Evolutionary conservation across 2,329 filamentous ascomycete genomes (phyloP).

Genomic region (Curvularia lunata): DNA sequence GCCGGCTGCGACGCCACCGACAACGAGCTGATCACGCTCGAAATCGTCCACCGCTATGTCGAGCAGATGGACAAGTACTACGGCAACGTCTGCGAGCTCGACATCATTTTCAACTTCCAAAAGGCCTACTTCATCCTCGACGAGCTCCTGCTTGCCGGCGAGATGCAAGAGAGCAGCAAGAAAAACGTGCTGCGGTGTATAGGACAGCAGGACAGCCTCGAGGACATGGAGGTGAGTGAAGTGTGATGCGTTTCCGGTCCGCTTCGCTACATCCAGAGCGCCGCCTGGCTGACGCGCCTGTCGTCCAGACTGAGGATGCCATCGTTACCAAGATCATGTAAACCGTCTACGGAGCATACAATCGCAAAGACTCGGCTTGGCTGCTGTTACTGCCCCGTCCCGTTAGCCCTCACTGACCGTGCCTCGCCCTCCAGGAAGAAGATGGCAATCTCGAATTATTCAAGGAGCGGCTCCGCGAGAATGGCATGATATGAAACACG

Average conservation of each 20-base stretch:
- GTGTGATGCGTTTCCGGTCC: slow-evolving; percentile 23
- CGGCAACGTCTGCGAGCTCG: slow-evolving; percentile 98
- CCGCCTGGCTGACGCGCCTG: slow-evolving; percentile 51
- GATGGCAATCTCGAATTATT: slow-evolving; percentile 41
- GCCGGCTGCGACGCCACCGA: slow-evolving; percentile 95
- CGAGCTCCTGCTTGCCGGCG: slow-evolving; percentile 90
- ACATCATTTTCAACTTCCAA: slow-evolving; percentile 99
- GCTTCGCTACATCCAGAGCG: slow-evolving; percentile 32
- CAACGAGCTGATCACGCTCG: slow-evolving; percentile 97
- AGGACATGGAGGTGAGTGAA: slow-evolving; percentile 96
- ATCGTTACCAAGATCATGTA: slow-evolving; percentile 86
- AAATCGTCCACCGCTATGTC: slow-evolving; percentile 98
- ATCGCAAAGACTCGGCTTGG: slow-evolving; percentile 17
- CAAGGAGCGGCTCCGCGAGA: slow-evolving; percentile 38
- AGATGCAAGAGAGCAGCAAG: slow-evolving; percentile 99
- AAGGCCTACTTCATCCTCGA: slow-evolving; percentile 99
- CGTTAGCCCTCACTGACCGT: slow-evolving; percentile 37
- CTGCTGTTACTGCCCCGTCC: slow-evolving; percentile 22
- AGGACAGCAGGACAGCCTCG: slow-evolving; percentile 93
- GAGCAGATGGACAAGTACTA: slow-evolving; percentile 99
- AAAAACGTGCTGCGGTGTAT: slow-evolving; percentile 98
- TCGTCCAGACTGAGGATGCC: slow-evolving; percentile 80
- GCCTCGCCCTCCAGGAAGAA: slow-evolving; percentile 36
- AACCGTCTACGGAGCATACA: slow-evolving; percentile 20
- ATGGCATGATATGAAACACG: slow-evolving; percentile 38